Conservation (phyloP, 2,329 filamentous ascomycete species). For the Verticillium isaacii region DNA sequence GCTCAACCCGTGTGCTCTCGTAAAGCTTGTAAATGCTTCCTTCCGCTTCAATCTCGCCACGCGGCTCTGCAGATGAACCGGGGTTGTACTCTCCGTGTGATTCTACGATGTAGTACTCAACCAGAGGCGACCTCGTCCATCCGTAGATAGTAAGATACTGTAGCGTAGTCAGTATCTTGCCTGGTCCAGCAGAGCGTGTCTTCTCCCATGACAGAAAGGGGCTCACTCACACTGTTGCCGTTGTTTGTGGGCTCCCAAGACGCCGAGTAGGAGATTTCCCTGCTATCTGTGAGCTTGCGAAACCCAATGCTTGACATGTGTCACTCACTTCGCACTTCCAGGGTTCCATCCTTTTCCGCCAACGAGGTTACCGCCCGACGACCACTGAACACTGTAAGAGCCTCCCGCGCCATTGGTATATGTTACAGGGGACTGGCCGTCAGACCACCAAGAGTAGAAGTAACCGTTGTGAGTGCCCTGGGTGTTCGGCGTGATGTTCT, state of each 20-base stretch:
- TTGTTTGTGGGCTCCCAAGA: constrained; percentile 1
- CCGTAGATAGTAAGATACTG: constrained; percentile 32
- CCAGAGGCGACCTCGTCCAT: constrained; percentile 29
- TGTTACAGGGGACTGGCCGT: constrained; percentile 34
- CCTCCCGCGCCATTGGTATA: constrained; percentile 37
- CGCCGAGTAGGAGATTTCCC: neutral
- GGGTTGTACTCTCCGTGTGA: constrained; percentile 9
- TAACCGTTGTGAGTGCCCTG: constrained; percentile 33
- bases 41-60: constrained; percentile 46
- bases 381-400: constrained; percentile 40
- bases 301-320: neutral
- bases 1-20: constrained; percentile 40
- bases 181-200: too few species aligned
- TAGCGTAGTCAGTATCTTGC: neutral
- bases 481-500: constrained; percentile 26
- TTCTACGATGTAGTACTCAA: constrained; percentile 23
- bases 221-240: neutral
- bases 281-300: neutral
- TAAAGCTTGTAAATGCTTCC: constrained; percentile 50
- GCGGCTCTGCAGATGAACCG: constrained; percentile 22
- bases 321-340: constrained; percentile 39
- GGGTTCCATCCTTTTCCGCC: constrained; percentile 56
- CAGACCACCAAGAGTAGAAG: constrained; percentile 46
- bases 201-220: neutral
- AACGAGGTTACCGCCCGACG: constrained; percentile 45